Conservation (phyloP, 2,329 filamentous ascomycete genomes). For the Aotearoamyces nothofagi region DNA sequence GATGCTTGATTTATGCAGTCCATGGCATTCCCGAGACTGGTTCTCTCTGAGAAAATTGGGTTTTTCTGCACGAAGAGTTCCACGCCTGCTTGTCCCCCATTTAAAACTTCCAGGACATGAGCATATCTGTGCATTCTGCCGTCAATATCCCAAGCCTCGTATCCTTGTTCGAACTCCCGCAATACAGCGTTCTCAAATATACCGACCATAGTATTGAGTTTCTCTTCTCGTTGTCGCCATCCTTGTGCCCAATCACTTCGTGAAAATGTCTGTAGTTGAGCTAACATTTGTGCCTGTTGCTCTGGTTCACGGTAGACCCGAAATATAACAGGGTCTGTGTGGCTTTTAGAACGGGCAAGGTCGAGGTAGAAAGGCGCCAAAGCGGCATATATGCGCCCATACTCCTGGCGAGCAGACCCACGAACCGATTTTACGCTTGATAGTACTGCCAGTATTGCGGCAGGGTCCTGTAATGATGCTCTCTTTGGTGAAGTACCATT, state of each 20-base stretch:
- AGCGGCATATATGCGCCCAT: constrained; percentile 78
- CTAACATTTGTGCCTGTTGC: constrained; percentile 77
- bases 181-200: constrained; percentile 87
- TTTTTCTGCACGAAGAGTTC: constrained; percentile 86
- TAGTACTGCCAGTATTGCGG: constrained; percentile 53
- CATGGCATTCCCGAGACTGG: constrained; percentile 56
- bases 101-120: constrained; percentile 67
- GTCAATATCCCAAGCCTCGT: constrained; percentile 76
- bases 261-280: constrained; percentile 65
- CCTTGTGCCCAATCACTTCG: constrained; percentile 69
- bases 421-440: constrained; percentile 61
- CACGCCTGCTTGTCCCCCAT: constrained; percentile 63
- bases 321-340: constrained; percentile 73
- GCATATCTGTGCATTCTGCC: constrained; percentile 83
- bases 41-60: constrained; percentile 61
- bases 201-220: constrained; percentile 56
- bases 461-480: constrained; percentile 37
- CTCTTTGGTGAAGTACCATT: constrained; percentile 16
- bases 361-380: constrained; percentile 83
- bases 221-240: constrained; percentile 54
- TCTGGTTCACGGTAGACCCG: constrained; percentile 77
- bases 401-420: constrained; percentile 77
- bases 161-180: constrained; percentile 84
- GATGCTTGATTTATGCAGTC: constrained; percentile 64
- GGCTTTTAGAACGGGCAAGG: constrained; percentile 53